Conservation (phyloP, 768 basidiomycete species). For the Pisolithus marmoratus region DNA sequence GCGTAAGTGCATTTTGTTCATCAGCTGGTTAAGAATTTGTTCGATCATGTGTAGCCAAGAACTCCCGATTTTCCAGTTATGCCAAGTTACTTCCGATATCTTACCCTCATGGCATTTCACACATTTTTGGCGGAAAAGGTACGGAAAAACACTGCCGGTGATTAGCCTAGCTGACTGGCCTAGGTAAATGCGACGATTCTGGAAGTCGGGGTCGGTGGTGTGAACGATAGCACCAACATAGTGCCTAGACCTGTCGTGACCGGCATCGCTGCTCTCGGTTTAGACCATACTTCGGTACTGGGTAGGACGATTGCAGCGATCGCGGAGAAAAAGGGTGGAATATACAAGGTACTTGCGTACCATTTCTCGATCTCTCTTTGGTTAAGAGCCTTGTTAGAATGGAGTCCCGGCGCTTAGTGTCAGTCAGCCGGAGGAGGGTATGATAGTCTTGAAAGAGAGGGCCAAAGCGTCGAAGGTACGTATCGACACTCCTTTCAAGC, state of each 20-base stretch:
- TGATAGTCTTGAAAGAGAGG: constrained; percentile 58
- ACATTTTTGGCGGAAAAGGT: constrained; percentile 73
- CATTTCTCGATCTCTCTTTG: neutral
- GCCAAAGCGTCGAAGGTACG: constrained; percentile 63
- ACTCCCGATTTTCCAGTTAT: constrained; percentile 51
- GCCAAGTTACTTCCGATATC: constrained; percentile 91
- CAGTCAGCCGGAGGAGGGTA: constrained; percentile 62
- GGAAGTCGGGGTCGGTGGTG: constrained; percentile 95
- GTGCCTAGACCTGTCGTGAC: constrained; percentile 88
- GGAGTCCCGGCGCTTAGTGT: constrained; percentile 87
- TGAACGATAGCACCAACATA: constrained; percentile 92
- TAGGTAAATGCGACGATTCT: constrained; percentile 84
- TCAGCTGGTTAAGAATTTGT: neutral
- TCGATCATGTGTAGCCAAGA: constrained; percentile 34
- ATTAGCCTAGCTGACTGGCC: neutral
- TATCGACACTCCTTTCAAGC: neutral
- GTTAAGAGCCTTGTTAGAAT: constrained; percentile 36
- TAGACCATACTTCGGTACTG: constrained; percentile 85
- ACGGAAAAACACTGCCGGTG: neutral
- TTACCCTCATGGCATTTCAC: constrained; percentile 91
- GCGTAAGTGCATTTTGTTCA: constrained; percentile 37
- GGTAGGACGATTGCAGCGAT: constrained; percentile 88
- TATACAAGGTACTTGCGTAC: constrained; percentile 69
- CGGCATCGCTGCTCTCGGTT: constrained; percentile 84
- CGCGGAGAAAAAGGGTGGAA: constrained; percentile 93